Percentiles rank a stretch among this genome's conserved stretches.
Evolutionary conservation across 306 rosid genomes (phyloP).

Genomic region (Acacia melanoxylon): DNA sequence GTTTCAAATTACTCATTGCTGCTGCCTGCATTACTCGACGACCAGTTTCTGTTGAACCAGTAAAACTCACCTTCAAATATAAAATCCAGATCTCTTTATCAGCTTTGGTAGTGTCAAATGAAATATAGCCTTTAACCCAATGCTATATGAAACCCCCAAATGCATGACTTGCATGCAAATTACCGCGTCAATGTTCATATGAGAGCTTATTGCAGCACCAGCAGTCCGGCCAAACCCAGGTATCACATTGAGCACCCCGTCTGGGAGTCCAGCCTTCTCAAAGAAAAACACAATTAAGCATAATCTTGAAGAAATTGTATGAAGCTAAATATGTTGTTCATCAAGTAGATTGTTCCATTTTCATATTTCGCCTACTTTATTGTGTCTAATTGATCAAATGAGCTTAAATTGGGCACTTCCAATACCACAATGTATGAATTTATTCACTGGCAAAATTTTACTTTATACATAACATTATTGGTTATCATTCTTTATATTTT

Average conservation of each 20-base stretch:
- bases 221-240: conserved; percentile 80
- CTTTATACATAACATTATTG: neutral
- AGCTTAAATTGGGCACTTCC: neutral
- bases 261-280: conserved; percentile 81
- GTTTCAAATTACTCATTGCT: conserved; percentile 76
- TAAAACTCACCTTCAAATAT: conserved; percentile 66
- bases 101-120: neutral
- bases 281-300: neutral
- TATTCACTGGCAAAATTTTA: neutral
- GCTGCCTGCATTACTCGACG: conserved; percentile 80
- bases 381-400: neutral
- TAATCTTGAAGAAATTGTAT: neutral
- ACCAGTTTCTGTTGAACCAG: conserved; percentile 86
- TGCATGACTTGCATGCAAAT: conserved; percentile 4
- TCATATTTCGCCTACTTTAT: neutral
- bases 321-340: neutral
- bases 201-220: conserved; percentile 75
- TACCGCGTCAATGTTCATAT: conserved; percentile 86
- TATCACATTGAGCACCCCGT: conserved; percentile 81
- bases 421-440: neutral
- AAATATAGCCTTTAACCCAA: conserved; percentile 7
- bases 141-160: neutral
- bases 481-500: too few relatives aligned
- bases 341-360: neutral
- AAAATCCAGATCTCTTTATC: neutral